Conservation (phyloP, 2,329 filamentous ascomycete genomes). For the Westerdykella ornata region DNA sequence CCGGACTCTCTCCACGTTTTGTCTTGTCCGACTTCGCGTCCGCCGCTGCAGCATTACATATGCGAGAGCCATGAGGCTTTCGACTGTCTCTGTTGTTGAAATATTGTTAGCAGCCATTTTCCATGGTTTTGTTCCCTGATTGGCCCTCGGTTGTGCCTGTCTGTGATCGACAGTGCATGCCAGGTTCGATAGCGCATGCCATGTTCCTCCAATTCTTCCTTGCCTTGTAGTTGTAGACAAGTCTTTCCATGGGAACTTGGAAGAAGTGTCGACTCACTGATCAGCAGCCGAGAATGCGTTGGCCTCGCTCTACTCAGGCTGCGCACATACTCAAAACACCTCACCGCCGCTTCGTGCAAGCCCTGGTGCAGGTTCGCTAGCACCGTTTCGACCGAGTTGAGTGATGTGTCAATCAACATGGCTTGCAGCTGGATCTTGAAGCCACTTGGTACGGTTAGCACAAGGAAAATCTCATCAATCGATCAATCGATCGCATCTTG, state of each 20-base stretch:
- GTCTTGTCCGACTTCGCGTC: conserved; percentile 43
- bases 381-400: conserved; percentile 66
- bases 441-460: conserved; percentile 37
- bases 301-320: conserved; percentile 53
- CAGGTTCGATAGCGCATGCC: conserved; percentile 13
- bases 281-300: conserved; percentile 56
- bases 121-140: conserved; percentile 3
- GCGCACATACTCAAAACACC: conserved; percentile 56
- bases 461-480: neutral
- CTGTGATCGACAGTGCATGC: conserved; percentile 18
- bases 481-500: too few species aligned
- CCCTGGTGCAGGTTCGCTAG: conserved; percentile 67
- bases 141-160: conserved; percentile 9
- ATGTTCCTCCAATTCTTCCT: conserved; percentile 10
- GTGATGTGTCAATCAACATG: conserved; percentile 73
- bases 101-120: too few species aligned
- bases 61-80: conserved; percentile 59
- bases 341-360: conserved; percentile 71
- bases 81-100: conserved; percentile 53
- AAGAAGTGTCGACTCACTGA: conserved; percentile 41
- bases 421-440: conserved; percentile 81
- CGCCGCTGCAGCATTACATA: conserved; percentile 56
- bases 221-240: conserved; percentile 11
- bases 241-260: conserved; percentile 10
- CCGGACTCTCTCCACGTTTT: conserved; percentile 36